Evolutionary conservation across 441 rosid genomes (phyloP).

Genomic region (Rhodomyrtus psidioides): DNA sequence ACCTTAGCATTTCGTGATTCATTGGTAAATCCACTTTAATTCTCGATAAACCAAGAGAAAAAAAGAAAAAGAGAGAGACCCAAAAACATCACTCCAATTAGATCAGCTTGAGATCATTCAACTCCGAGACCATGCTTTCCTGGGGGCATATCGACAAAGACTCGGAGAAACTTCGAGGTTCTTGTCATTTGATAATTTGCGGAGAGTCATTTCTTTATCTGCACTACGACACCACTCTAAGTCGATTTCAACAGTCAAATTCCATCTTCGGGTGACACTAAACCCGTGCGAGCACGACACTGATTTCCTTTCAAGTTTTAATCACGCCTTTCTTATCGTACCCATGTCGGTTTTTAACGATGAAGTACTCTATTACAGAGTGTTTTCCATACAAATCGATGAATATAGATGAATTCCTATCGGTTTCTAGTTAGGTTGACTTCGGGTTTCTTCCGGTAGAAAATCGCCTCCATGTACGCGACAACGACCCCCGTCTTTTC

Average conservation of each 20-base stretch:
- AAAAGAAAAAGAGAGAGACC: no score
- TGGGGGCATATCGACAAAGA: not conserved
- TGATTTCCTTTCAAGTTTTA: no score
- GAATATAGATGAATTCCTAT: not conserved
- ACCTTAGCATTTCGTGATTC: no score
- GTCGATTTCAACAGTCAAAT: not conserved
- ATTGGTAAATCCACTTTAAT: no score
- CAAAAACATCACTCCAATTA: not conserved
- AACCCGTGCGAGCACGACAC: no score
- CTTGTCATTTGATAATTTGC: not conserved
- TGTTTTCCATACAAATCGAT: not conserved
- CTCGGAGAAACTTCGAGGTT: not conserved
- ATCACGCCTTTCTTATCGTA: not conserved
- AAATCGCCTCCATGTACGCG: not conserved
- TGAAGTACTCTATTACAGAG: accelerated
- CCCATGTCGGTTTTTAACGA: accelerated
- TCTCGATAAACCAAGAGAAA: no score
- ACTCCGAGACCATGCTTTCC: not conserved
- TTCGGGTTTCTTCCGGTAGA: accelerated
- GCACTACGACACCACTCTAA: not conserved
- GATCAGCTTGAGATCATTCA: not conserved
- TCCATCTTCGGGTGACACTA: not conserved
- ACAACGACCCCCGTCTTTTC: not conserved
- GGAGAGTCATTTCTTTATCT: not conserved
- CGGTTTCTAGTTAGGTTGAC: not conserved